Percentiles rank a stretch among this genome's conserved stretches.
phyloP scores from a whole-genome alignment of 352 stramenopile genomes.

The Globisporangium recalcitrans region DNA sequence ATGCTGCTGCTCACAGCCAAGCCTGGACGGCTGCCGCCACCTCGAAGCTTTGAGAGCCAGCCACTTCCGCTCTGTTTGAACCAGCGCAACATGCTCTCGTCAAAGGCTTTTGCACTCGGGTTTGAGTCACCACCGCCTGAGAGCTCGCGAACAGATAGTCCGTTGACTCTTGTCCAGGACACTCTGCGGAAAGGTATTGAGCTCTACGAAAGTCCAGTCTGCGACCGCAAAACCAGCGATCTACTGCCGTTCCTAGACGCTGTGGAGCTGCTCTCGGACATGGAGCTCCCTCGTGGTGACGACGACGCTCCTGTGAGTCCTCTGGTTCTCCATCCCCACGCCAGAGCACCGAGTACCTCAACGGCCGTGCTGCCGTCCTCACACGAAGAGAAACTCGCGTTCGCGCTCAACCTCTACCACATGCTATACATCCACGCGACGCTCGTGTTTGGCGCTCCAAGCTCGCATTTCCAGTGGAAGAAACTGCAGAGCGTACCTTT shows the following conservation, averaged over 20 bases:
- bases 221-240: conserved; percentile 16
- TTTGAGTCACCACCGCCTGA: neutral
- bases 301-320: neutral
- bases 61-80: conserved; percentile 49
- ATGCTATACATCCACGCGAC: conserved; percentile 83
- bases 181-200: conserved; percentile 24
- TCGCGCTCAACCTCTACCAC: conserved; percentile 91
- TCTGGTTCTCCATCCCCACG: neutral
- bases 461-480: conserved; percentile 72
- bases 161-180: conserved; percentile 21
- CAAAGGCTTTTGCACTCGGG: neutral
- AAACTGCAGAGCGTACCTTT: conserved; percentile 49
- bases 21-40: conserved; percentile 5
- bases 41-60: conserved; percentile 25
- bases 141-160: neutral
- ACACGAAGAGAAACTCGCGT: conserved; percentile 47
- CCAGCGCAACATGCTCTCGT: conserved; percentile 30
- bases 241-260: conserved; percentile 44
- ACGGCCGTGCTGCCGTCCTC: conserved; percentile 10
- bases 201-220: conserved; percentile 17
- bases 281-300: conserved; percentile 25
- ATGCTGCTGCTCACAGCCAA: conserved; percentile 16
- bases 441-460: conserved; percentile 46
- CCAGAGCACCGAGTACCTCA: no score
- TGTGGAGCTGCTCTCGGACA: conserved; percentile 40